Evolutionary conservation across 768 basidiomycete genomes (phyloP).

Genomic region (Psilocybe sp.): DNA sequence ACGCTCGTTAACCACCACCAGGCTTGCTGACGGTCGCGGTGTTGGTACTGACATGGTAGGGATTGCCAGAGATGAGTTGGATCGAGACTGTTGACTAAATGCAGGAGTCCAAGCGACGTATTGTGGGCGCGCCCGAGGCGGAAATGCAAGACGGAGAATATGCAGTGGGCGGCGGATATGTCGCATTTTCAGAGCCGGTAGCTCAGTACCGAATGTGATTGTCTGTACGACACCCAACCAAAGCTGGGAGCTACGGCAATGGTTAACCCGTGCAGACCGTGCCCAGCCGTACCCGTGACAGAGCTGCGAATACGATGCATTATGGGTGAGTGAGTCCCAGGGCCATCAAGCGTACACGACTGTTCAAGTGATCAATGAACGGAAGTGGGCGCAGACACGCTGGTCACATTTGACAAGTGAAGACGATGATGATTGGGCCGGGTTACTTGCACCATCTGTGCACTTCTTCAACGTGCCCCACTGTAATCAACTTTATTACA

Average conservation of each 20-base stretch:
- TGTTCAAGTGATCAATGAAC: too few species aligned
- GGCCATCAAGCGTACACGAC: too few species aligned
- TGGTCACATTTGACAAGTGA: too few species aligned
- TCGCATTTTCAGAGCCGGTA: constrained; percentile 12
- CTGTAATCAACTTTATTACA: too few species aligned
- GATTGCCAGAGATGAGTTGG: background rate
- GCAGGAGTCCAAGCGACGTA: background rate
- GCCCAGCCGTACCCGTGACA: background rate
- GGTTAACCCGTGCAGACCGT: background rate
- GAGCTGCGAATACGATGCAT: too few species aligned
- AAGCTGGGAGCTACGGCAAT: background rate
- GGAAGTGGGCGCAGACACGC: too few species aligned
- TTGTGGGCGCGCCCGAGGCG: background rate
- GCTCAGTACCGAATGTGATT: constrained; percentile 12
- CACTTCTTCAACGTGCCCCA: too few species aligned
- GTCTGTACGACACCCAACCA: background rate
- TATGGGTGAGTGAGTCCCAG: too few species aligned
- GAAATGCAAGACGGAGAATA: background rate
- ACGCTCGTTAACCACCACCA: constrained; percentile 59
- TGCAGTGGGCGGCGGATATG: constrained; percentile 3
- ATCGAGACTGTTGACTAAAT: constrained; percentile 5
- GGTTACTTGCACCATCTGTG: too few species aligned
- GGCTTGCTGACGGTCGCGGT: constrained; percentile 65
- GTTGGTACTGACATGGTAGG: constrained; percentile 4
- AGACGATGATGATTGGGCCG: too few species aligned